These are phyloP conservation scores for Neurospora sp. DNA, from an alignment of 495 filamentous ascomycete species.

Conservation along the genomic window DNA sequence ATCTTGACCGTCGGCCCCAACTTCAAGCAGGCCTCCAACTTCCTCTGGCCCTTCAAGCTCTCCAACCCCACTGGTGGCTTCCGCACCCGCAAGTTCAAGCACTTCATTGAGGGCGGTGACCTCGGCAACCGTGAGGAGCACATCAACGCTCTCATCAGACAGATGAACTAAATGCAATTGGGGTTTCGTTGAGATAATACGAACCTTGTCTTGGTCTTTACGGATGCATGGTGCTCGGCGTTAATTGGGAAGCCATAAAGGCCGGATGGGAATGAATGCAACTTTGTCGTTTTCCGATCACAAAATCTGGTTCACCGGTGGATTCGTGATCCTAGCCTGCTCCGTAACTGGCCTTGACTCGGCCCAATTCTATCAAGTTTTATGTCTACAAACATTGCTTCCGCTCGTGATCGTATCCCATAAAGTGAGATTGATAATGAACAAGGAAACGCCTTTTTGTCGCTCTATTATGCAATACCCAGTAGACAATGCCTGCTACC, in stretches of 20 bases:
- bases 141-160: slow-evolving; percentile 91
- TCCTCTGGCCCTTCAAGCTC: slow-evolving; percentile 99
- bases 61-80: slow-evolving; percentile 95
- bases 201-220: slow-evolving; percentile 28
- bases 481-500: neutral
- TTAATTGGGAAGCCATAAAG: slow-evolving; percentile 15
- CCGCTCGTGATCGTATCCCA: neutral
- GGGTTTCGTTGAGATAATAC: slow-evolving; percentile 15
- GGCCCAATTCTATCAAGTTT: slow-evolving; percentile 14
- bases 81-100: slow-evolving; percentile 93
- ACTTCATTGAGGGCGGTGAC: slow-evolving; percentile 98
- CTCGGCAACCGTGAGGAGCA: slow-evolving; percentile 96
- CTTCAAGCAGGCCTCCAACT: slow-evolving; percentile 99
- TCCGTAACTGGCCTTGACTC: slow-evolving; percentile 7
- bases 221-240: slow-evolving; percentile 27
- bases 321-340: slow-evolving; percentile 16
- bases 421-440: neutral
- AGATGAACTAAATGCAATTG: slow-evolving; percentile 76
- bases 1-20: slow-evolving; percentile 97
- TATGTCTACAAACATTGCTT: neutral
- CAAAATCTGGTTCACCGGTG: slow-evolving; percentile 8
- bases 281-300: slow-evolving; percentile 14
- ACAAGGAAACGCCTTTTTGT: neutral
- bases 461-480: neutral
- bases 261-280: slow-evolving; percentile 24